These are phyloP conservation scores for Clavispora santaluciae DNA, from an alignment of 805 yeast species.

Conservation along the genomic window DNA sequence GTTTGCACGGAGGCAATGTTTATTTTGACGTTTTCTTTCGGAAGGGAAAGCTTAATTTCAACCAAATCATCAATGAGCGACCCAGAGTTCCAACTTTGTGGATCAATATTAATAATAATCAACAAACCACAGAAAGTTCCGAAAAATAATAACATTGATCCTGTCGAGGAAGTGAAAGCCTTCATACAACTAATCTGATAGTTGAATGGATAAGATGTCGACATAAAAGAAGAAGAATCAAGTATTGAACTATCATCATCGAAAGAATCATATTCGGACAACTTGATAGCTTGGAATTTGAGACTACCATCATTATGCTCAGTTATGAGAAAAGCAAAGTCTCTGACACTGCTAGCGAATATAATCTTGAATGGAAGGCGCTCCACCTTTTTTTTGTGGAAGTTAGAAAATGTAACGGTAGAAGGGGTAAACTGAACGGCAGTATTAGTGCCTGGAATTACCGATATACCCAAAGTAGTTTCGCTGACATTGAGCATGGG, in stretches of 20 bases:
- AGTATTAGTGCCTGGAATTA: slow-evolving; percentile 9
- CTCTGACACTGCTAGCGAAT: neutral
- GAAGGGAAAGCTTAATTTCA: neutral
- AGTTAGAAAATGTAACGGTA: slow-evolving; percentile 18
- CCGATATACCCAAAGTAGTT: slow-evolving; percentile 14
- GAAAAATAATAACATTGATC: neutral
- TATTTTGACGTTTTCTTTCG: no score
- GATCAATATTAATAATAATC: neutral
- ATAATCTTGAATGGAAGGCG: neutral
- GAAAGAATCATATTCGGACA: neutral
- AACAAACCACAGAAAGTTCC: neutral
- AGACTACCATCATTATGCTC: neutral
- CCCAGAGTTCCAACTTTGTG: neutral
- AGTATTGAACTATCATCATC: neutral
- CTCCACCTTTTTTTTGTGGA: slow-evolving; percentile 5
- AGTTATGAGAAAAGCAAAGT: neutral
- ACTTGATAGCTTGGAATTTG: neutral
- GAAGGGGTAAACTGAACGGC: slow-evolving; percentile 25
- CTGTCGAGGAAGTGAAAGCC: neutral
- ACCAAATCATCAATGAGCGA: neutral
- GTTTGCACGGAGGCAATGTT: no score
- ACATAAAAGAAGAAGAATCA: neutral
- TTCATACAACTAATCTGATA: neutral
- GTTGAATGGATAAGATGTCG: neutral
- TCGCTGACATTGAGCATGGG: slow-evolving; percentile 12